These are phyloP conservation scores for Pochonia chlamydosporia DNA, from an alignment of 2,329 filamentous ascomycete species.

Conservation along the genomic window DNA sequence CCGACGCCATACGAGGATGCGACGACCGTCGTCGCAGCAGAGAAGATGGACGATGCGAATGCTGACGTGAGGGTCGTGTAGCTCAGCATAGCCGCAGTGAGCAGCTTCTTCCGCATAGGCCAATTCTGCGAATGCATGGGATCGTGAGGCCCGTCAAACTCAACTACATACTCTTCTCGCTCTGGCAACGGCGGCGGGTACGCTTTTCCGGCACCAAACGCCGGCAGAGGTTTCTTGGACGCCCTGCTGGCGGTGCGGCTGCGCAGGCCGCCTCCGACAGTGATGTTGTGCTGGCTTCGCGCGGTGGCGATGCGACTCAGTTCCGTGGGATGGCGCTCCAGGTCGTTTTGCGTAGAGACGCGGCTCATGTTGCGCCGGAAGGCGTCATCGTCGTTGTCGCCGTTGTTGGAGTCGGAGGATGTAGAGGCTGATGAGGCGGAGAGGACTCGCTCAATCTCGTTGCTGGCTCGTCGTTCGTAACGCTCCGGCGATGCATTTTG, in stretches of 20 bases:
- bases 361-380: conserved; percentile 49
- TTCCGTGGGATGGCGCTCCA: conserved; percentile 64
- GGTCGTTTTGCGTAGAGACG: conserved; percentile 58
- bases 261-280: conserved; percentile 52
- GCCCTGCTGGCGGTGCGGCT: conserved; percentile 37
- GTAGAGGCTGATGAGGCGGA: conserved; percentile 47
- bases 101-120: conserved; percentile 70
- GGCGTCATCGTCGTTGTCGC: conserved; percentile 18
- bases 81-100: conserved; percentile 62
- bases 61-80: conserved; percentile 67
- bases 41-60: conserved; percentile 73
- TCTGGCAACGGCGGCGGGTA: conserved; percentile 66
- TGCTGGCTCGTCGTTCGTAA: conserved; percentile 35
- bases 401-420: conserved; percentile 39
- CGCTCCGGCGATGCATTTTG: conserved; percentile 41
- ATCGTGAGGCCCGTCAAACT: conserved; percentile 79
- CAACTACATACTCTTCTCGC: conserved; percentile 72
- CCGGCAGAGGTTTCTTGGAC: conserved; percentile 55
- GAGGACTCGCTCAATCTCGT: conserved; percentile 56
- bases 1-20: conserved; percentile 55
- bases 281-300: conserved; percentile 63
- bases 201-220: conserved; percentile 68
- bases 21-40: conserved; percentile 54
- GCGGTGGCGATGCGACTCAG: conserved; percentile 67
- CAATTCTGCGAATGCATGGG: conserved; percentile 86